Evolutionary conservation across 1,284 basidiomycete species (phyloP).

Genomic region (Malassezia sp.): DNA sequence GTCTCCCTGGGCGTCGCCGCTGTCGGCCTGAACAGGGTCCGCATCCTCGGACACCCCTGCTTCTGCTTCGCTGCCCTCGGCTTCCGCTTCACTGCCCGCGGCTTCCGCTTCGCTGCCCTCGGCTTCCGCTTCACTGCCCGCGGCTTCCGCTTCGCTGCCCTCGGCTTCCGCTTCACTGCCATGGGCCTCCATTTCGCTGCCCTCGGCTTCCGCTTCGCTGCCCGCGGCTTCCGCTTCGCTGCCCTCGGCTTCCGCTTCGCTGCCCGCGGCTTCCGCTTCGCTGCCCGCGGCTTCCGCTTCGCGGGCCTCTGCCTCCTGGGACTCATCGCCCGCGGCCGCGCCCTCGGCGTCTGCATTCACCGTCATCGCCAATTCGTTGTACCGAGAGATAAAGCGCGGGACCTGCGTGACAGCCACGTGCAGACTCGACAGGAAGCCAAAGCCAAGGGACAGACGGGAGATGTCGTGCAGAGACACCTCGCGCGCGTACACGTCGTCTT

Average conservation of each 20-base stretch:
- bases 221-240: too few relatives aligned
- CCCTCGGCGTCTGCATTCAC: constrained; percentile 22
- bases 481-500: constrained; percentile 39
- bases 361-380: constrained; percentile 36
- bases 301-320: not conserved
- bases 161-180: too few relatives aligned
- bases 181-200: not conserved
- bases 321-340: constrained; percentile 5
- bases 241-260: constrained; percentile 17
- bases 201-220: constrained; percentile 16
- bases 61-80: constrained; percentile 1
- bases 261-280: constrained; percentile 1
- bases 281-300: not conserved
- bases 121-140: too few relatives aligned
- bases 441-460: constrained; percentile 29
- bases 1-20: too few relatives aligned
- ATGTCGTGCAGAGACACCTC: constrained; percentile 38
- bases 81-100: too few relatives aligned
- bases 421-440: constrained; percentile 26
- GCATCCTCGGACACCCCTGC: not conserved
- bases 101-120: constrained; percentile 1
- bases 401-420: constrained; percentile 30
- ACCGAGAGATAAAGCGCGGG: constrained; percentile 35
- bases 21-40: too few relatives aligned
- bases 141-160: not conserved